A percentile compares a stretch with the other conserved stretches of the same genome.
Evolutionary conservation across 768 basidiomycete genomes (phyloP).

Genomic region (Epithele typhae): DNA sequence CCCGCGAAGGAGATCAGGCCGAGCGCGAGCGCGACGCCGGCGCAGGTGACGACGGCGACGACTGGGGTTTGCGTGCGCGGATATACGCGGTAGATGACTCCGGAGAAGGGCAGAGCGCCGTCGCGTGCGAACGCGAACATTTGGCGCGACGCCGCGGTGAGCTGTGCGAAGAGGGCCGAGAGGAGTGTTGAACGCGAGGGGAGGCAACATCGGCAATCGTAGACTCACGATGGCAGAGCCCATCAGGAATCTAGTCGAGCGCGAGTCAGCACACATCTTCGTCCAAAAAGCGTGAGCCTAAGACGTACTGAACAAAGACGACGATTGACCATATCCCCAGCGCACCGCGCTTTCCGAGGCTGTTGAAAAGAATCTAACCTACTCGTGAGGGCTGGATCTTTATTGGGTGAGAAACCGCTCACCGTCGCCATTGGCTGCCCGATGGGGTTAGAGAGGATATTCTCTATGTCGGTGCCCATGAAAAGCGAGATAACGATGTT

Average conservation of each 20-base stretch:
- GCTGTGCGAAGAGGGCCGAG: conserved; percentile 18
- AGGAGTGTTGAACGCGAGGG: no score
- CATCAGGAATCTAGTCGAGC: conserved; percentile 56
- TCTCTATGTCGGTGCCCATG: conserved; percentile 47
- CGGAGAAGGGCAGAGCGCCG: conserved; percentile 60
- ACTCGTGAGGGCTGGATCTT: neutral
- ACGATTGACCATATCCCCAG: conserved; percentile 36
- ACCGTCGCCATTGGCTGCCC: conserved; percentile 57
- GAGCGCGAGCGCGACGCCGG: conserved; percentile 41
- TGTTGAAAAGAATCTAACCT: conserved; percentile 29
- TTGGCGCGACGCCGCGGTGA: conserved; percentile 50
- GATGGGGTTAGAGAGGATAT: conserved; percentile 38
- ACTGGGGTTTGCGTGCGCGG: conserved; percentile 48
- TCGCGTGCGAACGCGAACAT: conserved; percentile 71
- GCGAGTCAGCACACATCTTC: no score
- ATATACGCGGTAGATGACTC: conserved; percentile 57
- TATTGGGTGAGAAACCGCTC: conserved; percentile 14
- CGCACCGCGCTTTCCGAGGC: conserved; percentile 32
- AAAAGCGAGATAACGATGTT: conserved; percentile 59
- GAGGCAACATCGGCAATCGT: neutral
- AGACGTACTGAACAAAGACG: conserved; percentile 26
- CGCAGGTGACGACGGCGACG: conserved; percentile 51
- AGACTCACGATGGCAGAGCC: conserved; percentile 46
- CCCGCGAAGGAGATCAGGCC: conserved; percentile 64
- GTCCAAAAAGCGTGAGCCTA: no score